phyloP scores from a whole-genome alignment of 768 basidiomycete species.

The Termitomyces eurrhizus region DNA sequence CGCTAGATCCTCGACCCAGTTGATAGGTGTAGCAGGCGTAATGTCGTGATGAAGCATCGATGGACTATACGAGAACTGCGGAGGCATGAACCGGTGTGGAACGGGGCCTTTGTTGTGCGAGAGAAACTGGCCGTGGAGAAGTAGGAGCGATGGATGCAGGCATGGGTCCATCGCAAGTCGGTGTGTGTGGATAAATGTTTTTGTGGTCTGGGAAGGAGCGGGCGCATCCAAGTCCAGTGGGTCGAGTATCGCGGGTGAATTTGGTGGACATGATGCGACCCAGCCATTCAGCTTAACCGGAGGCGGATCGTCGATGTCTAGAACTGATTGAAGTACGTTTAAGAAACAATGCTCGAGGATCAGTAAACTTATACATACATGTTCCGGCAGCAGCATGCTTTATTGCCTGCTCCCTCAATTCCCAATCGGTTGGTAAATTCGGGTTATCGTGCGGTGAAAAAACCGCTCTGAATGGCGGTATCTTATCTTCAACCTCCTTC shows the following conservation, averaged over 20 bases:
- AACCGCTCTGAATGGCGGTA: slow-evolving; percentile 47
- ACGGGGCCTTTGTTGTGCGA: slow-evolving; percentile 42
- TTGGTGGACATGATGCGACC: slow-evolving; percentile 34
- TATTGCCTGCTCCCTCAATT: slow-evolving; percentile 29
- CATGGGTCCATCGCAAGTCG: slow-evolving; percentile 44
- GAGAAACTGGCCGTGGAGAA: slow-evolving; percentile 48
- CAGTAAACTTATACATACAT: slow-evolving; percentile 25
- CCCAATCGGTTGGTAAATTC: slow-evolving; percentile 32
- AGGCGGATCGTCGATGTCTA: slow-evolving; percentile 29
- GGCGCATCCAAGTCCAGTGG: slow-evolving; percentile 24
- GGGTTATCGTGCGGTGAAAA: slow-evolving; percentile 52
- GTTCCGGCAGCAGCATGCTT: slow-evolving; percentile 32
- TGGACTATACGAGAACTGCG: slow-evolving; percentile 47
- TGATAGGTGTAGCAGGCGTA: slow-evolving; percentile 38
- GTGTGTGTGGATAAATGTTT: slow-evolving; percentile 46
- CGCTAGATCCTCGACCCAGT: slow-evolving; percentile 37
- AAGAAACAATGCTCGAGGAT: not conserved
- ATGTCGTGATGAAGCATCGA: slow-evolving; percentile 52
- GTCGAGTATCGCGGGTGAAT: slow-evolving; percentile 27
- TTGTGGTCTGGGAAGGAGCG: slow-evolving; percentile 15
- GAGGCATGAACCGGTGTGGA: slow-evolving; percentile 37
- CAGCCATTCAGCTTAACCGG: slow-evolving; percentile 30
- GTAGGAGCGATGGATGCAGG: slow-evolving; percentile 32
- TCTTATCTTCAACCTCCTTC: slow-evolving; percentile 31
- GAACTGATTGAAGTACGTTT: slow-evolving; percentile 15